Percentiles rank a stretch among this genome's conserved stretches.
Conservation (phyloP, 768 basidiomycete species). For the Sistotremastrum niveocremeum region DNA sequence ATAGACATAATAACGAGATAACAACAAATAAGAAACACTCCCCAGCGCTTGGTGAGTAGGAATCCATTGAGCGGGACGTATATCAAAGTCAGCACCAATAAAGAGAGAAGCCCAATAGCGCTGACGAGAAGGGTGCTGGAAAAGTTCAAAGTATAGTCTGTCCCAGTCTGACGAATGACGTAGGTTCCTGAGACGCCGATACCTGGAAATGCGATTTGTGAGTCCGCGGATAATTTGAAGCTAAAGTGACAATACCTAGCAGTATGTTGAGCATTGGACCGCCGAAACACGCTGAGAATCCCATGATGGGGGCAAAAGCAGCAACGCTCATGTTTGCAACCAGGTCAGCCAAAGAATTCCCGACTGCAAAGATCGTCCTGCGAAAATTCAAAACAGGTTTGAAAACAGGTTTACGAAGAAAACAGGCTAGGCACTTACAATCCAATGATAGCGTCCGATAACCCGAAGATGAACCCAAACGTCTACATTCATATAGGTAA, state of each 20-base stretch:
- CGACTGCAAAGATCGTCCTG: constrained; percentile 82
- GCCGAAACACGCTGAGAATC: constrained; percentile 89
- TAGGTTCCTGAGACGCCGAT: constrained; percentile 87
- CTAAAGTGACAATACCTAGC: constrained; percentile 32
- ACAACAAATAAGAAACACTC: constrained; percentile 56
- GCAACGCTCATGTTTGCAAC: constrained; percentile 97
- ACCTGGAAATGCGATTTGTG: too few species aligned
- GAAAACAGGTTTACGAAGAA: constrained; percentile 21
- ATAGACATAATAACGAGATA: constrained; percentile 67
- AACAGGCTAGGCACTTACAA: constrained; percentile 26
- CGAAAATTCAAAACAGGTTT: too few species aligned
- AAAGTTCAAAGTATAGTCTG: constrained; percentile 56
- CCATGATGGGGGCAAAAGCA: constrained; percentile 87
- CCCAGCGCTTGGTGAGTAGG: constrained; percentile 70
- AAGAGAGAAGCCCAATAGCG: constrained; percentile 59
- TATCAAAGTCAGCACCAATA: constrained; percentile 65
- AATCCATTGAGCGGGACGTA: constrained; percentile 81
- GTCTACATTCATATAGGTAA: constrained; percentile 35
- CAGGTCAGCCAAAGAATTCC: constrained; percentile 91
- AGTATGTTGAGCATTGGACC: constrained; percentile 88
- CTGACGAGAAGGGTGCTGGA: constrained; percentile 78
- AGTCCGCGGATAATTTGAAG: too few species aligned
- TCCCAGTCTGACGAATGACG: constrained; percentile 48
- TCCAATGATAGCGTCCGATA: constrained; percentile 95
- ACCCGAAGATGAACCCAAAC: constrained; percentile 85